Evolutionary conservation across 164 flowering plant genomes (phyloP).

Genomic region (grape (Vitis vinifera)): ASM3070453v1 NC_081806.1:2969501-2970000

Average conservation of each 20-base stretch:
- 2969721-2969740: constrained; percentile 82
- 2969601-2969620: constrained; percentile 50
- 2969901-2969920: constrained; percentile 1
- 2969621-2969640: constrained; percentile 48
- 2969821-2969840: constrained; percentile 77
- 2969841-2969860: constrained; percentile 65
- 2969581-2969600: constrained; percentile 76
- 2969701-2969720: constrained; percentile 92
- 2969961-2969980: no score
- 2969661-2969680: constrained; percentile 71
- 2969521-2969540: constrained; percentile 80
- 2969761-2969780: constrained; percentile 73
- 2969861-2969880: constrained; percentile 10
- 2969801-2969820: constrained; percentile 86
- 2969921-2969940: constrained; percentile 13
- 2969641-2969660: constrained; percentile 63
- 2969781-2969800: constrained; percentile 90
- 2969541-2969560: constrained; percentile 78
- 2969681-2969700: constrained; percentile 86
- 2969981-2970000: no score
- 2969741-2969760: constrained; percentile 73
- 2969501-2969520: constrained; percentile 69
- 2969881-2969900: constrained; percentile 8
- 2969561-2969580: constrained; percentile 79
- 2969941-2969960: background rate